Evolutionary conservation across 768 basidiomycete species (phyloP).

Genomic region (Cystobasidium ongulense): DNA sequence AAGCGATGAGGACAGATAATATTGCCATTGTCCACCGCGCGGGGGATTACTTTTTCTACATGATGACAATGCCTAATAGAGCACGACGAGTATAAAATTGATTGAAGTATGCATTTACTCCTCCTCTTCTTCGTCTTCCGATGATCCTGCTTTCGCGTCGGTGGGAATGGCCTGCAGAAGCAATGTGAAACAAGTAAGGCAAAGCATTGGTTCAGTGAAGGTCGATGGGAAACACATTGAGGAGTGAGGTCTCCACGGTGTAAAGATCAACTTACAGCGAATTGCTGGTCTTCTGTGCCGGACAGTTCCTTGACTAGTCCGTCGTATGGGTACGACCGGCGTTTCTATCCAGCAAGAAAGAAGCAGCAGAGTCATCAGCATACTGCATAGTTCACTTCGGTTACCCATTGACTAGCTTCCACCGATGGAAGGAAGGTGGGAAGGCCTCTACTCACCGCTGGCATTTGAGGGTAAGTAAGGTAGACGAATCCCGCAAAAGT

Average conservation of each 20-base stretch:
- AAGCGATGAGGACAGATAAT: no score
- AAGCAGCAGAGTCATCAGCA: neutral
- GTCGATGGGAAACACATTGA: no score
- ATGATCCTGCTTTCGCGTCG: neutral
- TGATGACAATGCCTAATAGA: no score
- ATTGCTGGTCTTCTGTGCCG: conserved; percentile 28
- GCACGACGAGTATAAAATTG: neutral
- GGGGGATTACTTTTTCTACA: no score
- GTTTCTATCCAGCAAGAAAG: conserved; percentile 25
- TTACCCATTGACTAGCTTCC: neutral
- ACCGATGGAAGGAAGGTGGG: neutral
- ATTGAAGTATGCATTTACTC: neutral
- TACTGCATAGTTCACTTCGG: no score
- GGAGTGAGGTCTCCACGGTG: no score
- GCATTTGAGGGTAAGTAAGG: conserved; percentile 39
- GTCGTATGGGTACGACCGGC: conserved; percentile 44
- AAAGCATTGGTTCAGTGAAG: no score
- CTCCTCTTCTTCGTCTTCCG: neutral
- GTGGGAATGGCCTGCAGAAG: neutral
- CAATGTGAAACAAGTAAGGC: neutral
- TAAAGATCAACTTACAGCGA: conserved; percentile 1
- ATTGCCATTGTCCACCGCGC: no score
- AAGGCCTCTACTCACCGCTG: conserved; percentile 31
- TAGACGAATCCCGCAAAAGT: conserved; percentile 43
- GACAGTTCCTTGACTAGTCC: conserved; percentile 44